phyloP scores from a whole-genome alignment of 306 rosid genomes.

The Vigna trinervia region DNA sequence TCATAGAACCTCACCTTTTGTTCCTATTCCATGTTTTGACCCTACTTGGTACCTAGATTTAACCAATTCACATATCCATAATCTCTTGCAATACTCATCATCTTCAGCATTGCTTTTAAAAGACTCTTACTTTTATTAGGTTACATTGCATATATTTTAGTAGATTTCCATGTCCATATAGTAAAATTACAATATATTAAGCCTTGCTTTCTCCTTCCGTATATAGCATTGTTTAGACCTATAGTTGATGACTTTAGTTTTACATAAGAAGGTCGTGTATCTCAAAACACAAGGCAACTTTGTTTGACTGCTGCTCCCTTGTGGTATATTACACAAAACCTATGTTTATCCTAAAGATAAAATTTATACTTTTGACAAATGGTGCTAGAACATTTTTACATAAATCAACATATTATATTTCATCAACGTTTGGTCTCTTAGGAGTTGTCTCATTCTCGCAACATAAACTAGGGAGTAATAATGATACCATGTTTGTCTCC shows the following conservation, averaged over 20 bases:
- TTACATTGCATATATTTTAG: background rate
- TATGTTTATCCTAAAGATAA: constrained; percentile 4
- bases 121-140: background rate
- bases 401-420: background rate
- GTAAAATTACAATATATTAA: constrained; percentile 17
- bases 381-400: background rate
- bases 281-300: background rate
- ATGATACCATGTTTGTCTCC: background rate
- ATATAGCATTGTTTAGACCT: background rate
- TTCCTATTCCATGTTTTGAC: background rate
- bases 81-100: constrained; percentile 4
- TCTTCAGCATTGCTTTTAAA: background rate
- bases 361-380: background rate
- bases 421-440: background rate
- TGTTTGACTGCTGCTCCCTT: background rate
- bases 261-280: background rate
- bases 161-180: background rate
- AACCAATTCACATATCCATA: background rate
- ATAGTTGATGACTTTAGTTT: background rate
- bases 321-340: constrained; percentile 2
- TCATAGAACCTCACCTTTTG: background rate
- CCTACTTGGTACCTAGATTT: constrained; percentile 1
- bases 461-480: constrained; percentile 15
- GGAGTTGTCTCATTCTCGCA: constrained; percentile 31
- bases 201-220: constrained; percentile 3